Evolutionary conservation across 164 flowering plant species (phyloP), one percentile per base, ranked within the genome.

Genomic region (Magnolia kwangsiensis): DNA sequence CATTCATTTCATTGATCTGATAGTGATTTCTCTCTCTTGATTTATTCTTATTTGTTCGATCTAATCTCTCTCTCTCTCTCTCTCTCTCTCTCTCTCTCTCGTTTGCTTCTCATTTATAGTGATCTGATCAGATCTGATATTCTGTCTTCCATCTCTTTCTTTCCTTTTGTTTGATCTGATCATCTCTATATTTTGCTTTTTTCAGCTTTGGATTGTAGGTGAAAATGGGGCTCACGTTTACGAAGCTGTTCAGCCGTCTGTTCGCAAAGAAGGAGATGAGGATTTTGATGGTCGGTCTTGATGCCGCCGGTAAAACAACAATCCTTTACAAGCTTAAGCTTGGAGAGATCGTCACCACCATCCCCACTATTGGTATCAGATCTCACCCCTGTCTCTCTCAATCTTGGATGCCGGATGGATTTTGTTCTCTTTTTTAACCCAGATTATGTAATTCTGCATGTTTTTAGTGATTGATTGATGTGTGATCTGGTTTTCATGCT

Each of bases 241-340:
- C 80, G 50, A 73, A 74, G 77, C 76, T 78, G 49, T 73, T 78
- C 73, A 78, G 80, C 24, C 76, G 73, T 2, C 73, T 78, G 29
- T 78, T 78, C 29, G 80, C 80, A 13, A 78, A 78, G 80, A 78
- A 74, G 76, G 80, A 78, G 73, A 78, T 78, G 80, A 58, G 80
- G 69, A 78, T 78, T 50, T 72, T 78, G 16, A 73, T 78, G 80
- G 80, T 78, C 9, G 80, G 80, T n/a, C 80, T 78, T 24, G 80
- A 78, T 21, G 80, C 80, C 9, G 80, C 77, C 16, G 80, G 80
- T 58, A 78, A 78, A 69, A 78, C 80, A 69, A 78, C 80, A n/a
- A 78, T 78, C 67, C 76, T 78, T 19, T 78, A 78, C 76, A 78
- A 78, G 74, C 80, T 78, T 29, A 78, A 78, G 76, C 77, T 78